Base-by-base conservation (phyloP, 345 rosid genomes). In the Psidium friedrichsthalianum region DNA sequence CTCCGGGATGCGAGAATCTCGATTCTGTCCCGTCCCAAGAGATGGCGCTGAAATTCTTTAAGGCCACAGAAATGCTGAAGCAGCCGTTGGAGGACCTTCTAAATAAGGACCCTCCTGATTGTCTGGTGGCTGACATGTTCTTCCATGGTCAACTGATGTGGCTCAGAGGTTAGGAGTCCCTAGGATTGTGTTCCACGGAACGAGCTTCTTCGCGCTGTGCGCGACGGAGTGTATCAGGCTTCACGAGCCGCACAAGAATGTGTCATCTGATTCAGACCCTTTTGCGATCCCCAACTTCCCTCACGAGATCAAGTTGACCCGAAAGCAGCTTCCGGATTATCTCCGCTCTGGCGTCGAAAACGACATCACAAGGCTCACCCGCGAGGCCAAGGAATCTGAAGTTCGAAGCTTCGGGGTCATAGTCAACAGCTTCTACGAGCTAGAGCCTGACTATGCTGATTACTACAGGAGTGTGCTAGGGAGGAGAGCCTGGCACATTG, bases 81-180 rank as follows among this genome's bases (percentile, higher is more conserved):
- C 86, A 90, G 42, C 94, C 91, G 16, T 11, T 94, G 21, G 94
- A 90, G 85, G 25, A 86, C 74, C 88, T 92, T 58, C 82, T 94
- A 13, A 82, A 84, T 74, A 89, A 92, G 40, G 49, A 76, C 81
- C 87, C 57, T 53, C 91, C 95, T 22, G 91, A 92, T 78, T 92
- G 94, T 86, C 89, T 93, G 1, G 91, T 94, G 8, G 95, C 92
- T 3, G 93, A 94, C 86, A 85, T 90, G 92, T 90, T 92, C 89
- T 88, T 52, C 93, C 95, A 25, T 93, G 95, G 95, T 89, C 95
- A 3, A 88, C 93, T 18, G 88, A 90, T 85, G 87, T 86, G 8
- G 93, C 97, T 8, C 85, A 76, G 83, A 92, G 92, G 84, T 90
- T 90, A 25, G 90, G 87, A 22, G 91, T 94, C 4, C 93, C 94